Conservation (phyloP, 768 basidiomycete species). For the Serendipita sp. region DNA sequence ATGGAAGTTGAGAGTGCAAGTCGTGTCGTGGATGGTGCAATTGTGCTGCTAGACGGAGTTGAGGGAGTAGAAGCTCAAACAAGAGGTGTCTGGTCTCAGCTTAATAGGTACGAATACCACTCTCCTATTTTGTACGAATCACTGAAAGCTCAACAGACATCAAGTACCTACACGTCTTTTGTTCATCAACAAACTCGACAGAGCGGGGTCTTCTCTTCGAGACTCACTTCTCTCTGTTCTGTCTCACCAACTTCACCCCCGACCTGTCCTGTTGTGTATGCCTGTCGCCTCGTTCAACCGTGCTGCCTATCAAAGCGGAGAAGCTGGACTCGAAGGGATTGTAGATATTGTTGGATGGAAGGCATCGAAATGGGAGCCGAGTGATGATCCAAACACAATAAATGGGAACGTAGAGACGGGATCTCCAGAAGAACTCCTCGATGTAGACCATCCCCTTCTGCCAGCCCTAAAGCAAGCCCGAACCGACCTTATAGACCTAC, state of each 20-base stretch:
- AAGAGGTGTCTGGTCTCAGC: constrained; percentile 72
- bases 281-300: constrained; percentile 66
- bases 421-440: constrained; percentile 23
- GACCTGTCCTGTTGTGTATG: constrained; percentile 50
- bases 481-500: constrained; percentile 52
- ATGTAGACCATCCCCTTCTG: constrained; percentile 47
- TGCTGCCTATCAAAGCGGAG: constrained; percentile 47
- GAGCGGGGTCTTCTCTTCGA: constrained; percentile 66
- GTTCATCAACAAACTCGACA: constrained; percentile 79
- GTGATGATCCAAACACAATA: constrained; percentile 19
- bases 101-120: constrained; percentile 47
- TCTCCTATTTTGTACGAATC: background rate
- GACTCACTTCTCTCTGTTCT: constrained; percentile 58
- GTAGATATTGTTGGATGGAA: constrained; percentile 77
- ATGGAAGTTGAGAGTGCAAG: constrained; percentile 94
- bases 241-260: constrained; percentile 56
- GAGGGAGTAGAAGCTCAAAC: constrained; percentile 88
- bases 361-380: constrained; percentile 54
- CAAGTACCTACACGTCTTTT: constrained; percentile 61
- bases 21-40: constrained; percentile 75
- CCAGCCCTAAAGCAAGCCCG: constrained; percentile 52
- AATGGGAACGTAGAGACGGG: background rate
- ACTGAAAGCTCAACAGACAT: constrained; percentile 33
- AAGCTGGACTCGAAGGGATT: constrained; percentile 72
- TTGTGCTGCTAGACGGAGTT: constrained; percentile 77